Percentiles rank a stretch among this genome's conserved stretches.
Evolutionary conservation across 345 rosid genomes (phyloP).

Genomic region (Corchorus olitorius): DNA sequence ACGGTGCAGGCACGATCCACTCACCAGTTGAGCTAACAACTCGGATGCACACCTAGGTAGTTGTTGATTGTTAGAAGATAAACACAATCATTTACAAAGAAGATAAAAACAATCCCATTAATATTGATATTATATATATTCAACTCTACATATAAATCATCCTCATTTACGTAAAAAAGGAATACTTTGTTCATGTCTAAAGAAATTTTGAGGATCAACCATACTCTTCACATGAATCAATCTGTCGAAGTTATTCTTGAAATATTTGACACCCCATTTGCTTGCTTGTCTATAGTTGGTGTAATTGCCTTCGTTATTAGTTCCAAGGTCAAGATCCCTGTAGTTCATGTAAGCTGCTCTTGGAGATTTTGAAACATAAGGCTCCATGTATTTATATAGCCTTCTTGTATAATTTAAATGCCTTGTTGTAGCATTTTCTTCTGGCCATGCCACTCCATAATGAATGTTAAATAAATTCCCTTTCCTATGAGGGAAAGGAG

Average conservation of each 20-base stretch:
- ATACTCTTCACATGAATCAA: neutral
- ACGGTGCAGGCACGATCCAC: no score
- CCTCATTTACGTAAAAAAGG: neutral
- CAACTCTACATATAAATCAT: neutral
- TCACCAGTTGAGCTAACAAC: no score
- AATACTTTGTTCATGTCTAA: neutral
- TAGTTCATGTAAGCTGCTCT: neutral
- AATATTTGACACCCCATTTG: neutral
- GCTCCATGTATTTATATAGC: neutral
- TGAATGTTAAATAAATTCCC: slow-evolving; percentile 40
- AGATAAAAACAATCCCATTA: no score
- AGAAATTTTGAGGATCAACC: slow-evolving; percentile 3
- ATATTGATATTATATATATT: no score
- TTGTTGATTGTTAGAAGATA: no score
- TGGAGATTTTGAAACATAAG: neutral
- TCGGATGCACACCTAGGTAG: no score
- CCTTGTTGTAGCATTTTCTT: slow-evolving; percentile 24
- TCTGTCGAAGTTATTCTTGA: neutral
- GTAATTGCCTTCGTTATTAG: neutral
- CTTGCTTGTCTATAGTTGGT: neutral
- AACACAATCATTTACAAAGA: no score
- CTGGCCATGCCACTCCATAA: slow-evolving; percentile 37
- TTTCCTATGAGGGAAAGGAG: slow-evolving; percentile 45
- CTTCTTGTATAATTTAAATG: neutral
- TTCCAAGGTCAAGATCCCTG: slow-evolving; percentile 1